Percentiles rank a stretch among this genome's conserved stretches.
phyloP scores from a whole-genome alignment of 441 rosid species.

The Gossypium davidsonii region DNA sequence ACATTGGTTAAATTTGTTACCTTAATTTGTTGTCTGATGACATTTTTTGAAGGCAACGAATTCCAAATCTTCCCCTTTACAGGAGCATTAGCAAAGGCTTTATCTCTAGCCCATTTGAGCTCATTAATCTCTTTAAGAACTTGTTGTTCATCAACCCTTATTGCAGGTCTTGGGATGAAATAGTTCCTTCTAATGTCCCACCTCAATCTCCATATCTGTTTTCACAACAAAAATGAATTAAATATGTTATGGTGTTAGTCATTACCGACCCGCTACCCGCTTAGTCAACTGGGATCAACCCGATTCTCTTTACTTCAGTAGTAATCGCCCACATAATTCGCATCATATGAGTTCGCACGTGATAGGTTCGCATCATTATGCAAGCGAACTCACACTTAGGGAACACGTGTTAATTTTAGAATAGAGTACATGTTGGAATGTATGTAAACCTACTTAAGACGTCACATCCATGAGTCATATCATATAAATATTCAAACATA shows the following conservation, averaged over 20 bases:
- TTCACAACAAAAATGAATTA: neutral
- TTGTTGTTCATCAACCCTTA: neutral
- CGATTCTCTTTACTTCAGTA: too few species aligned
- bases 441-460: too few species aligned
- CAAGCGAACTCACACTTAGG: too few species aligned
- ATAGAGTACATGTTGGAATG: too few species aligned
- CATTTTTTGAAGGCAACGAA: slow-evolving; percentile 17
- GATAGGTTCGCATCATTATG: too few species aligned
- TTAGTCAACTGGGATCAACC: too few species aligned
- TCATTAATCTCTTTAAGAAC: neutral
- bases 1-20: neutral
- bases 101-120: slow-evolving; percentile 9
- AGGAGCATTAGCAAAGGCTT: slow-evolving; percentile 21
- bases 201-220: neutral
- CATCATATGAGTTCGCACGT: too few species aligned
- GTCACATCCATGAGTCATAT: too few species aligned
- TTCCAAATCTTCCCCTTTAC: slow-evolving; percentile 24
- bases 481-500: neutral
- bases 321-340: too few species aligned
- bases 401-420: too few species aligned
- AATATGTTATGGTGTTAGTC: too few species aligned
- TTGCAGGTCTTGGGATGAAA: neutral
- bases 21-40: slow-evolving; percentile 11
- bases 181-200: neutral
- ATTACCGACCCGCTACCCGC: too few species aligned